phyloP scores from a whole-genome alignment of 2,329 filamentous ascomycete species.

The Paecilomyces fulvus region DNA sequence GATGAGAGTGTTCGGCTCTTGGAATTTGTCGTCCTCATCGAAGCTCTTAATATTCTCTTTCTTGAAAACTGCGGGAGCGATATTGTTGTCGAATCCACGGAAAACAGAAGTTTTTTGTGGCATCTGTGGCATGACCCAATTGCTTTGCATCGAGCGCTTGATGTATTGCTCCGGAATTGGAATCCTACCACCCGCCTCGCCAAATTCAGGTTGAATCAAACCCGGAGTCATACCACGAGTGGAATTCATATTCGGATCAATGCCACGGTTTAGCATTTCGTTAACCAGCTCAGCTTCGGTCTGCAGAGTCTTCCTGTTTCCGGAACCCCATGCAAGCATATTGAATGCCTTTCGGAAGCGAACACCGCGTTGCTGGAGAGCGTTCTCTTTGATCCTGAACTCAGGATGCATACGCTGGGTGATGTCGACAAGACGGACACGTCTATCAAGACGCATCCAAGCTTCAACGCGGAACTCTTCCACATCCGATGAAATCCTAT shows the following conservation, averaged over 20 bases:
- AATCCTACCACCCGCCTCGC: constrained; percentile 7
- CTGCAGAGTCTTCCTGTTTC: constrained; percentile 13
- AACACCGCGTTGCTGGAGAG: constrained; percentile 19
- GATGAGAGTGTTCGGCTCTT: no score
- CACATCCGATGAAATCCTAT: constrained; percentile 21
- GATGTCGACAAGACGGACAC: constrained; percentile 20
- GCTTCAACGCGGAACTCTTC: constrained; percentile 24
- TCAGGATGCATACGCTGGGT: constrained; percentile 17
- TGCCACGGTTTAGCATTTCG: constrained; percentile 1
- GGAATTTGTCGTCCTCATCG: no score
- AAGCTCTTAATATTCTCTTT: no score
- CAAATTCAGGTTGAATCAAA: constrained; percentile 5
- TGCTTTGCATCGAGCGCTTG: no score
- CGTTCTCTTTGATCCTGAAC: constrained; percentile 12
- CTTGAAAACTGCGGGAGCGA: no score
- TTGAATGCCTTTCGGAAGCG: constrained; percentile 17
- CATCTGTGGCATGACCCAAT: no score
- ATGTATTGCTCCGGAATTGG: constrained; percentile 3
- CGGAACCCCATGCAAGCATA: constrained; percentile 19
- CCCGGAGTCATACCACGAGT: constrained; percentile 14
- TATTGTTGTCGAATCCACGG: no score
- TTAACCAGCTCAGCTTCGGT: constrained; percentile 4
- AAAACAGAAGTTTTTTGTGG: no score
- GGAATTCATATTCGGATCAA: constrained; percentile 6
- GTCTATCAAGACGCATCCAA: constrained; percentile 21